A percentile compares a stretch with the other conserved stretches of the same genome.
phyloP scores from a whole-genome alignment of 305 asterid genomes.

The Fraxinus sp. region DNA sequence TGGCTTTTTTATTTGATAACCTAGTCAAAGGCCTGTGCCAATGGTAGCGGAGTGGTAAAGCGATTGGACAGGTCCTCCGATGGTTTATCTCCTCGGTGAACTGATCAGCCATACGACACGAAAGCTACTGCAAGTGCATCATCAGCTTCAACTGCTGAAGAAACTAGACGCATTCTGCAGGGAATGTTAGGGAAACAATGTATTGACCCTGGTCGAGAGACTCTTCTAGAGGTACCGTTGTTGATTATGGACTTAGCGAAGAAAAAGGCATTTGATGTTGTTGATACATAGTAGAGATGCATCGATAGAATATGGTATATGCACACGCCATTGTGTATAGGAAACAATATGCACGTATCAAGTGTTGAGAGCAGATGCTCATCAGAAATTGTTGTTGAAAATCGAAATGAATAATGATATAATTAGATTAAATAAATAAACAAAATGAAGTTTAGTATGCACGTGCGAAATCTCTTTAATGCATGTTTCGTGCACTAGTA shows the following conservation, averaged over 20 bases:
- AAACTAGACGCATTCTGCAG: conserved; percentile 15
- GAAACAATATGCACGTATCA: neutral
- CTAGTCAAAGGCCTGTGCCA: conserved; percentile 37
- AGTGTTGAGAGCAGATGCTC: neutral
- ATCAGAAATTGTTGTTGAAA: neutral
- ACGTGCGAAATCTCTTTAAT: neutral
- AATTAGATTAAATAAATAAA: too few species aligned
- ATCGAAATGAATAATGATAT: neutral
- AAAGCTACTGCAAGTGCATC: conserved; percentile 13
- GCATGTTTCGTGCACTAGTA: neutral
- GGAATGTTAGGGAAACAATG: neutral
- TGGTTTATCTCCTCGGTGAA: conserved; percentile 16
- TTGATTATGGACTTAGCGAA: conserved; percentile 11
- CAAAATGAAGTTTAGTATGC: neutral
- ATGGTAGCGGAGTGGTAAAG: conserved; percentile 20
- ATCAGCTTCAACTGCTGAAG: conserved; percentile 17
- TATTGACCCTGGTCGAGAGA: neutral
- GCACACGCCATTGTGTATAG: neutral
- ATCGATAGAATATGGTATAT: neutral
- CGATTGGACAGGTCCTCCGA: conserved; percentile 11
- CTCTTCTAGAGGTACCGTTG: neutral
- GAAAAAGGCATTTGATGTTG: conserved; percentile 25
- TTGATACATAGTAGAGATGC: neutral
- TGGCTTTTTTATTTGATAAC: conserved; percentile 64
- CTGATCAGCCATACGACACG: conserved; percentile 11